Evolutionary conservation across 805 yeast species (phyloP).

Genomic region (Yarrowia osloensis): DNA sequence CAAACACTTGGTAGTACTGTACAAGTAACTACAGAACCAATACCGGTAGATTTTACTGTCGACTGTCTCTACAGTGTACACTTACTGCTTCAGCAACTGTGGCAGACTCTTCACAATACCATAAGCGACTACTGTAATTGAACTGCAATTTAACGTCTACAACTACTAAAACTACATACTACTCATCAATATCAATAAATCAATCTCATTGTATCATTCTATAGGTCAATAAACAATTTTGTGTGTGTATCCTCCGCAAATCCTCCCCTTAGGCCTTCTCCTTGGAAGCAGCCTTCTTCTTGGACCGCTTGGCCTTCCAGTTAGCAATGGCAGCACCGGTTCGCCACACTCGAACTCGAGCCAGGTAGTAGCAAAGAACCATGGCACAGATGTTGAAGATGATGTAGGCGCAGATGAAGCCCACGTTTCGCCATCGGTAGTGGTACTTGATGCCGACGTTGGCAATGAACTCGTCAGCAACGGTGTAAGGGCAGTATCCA

Average conservation of each 20-base stretch:
- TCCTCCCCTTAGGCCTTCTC: constrained; percentile 20
- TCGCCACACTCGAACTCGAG: constrained; percentile 36
- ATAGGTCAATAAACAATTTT: constrained; percentile 9
- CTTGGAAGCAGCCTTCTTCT: not conserved
- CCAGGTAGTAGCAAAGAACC: constrained; percentile 41
- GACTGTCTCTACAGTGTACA: no score
- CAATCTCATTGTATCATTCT: constrained; percentile 19
- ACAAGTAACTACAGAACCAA: no score
- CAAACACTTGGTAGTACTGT: no score
- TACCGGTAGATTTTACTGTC: no score
- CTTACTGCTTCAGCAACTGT: no score
- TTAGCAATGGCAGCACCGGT: constrained; percentile 20
- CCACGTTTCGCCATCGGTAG: constrained; percentile 66
- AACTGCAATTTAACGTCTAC: no score
- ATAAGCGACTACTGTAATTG: no score
- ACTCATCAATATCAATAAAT: not conserved
- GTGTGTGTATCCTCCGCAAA: constrained; percentile 7
- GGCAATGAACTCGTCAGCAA: constrained; percentile 49
- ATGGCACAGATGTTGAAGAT: constrained; percentile 51
- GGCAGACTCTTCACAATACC: no score
- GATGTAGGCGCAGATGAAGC: constrained; percentile 60
- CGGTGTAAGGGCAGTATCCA: constrained; percentile 46
- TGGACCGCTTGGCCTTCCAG: constrained; percentile 29
- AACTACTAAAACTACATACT: not conserved
- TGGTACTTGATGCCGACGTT: constrained; percentile 49